Evolutionary conservation across 176 grass and related monocot species (phyloP).

Genomic region (Lolium multiflorum): DNA sequence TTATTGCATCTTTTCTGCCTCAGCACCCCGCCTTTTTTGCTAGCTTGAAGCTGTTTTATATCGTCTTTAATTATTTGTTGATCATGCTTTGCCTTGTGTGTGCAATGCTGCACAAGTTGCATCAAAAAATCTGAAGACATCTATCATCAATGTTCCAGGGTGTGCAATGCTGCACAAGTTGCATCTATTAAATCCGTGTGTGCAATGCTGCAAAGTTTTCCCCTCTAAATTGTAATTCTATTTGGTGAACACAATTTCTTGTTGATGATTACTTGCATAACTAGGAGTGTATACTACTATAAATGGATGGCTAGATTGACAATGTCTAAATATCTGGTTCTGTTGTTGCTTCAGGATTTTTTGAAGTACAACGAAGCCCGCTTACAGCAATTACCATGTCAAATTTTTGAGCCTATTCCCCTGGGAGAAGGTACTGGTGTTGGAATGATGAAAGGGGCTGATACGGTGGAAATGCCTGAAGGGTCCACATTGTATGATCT

Average conservation of each 20-base stretch:
- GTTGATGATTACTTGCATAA: not conserved
- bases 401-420: constrained; percentile 84
- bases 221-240: not conserved
- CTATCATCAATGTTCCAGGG: constrained; percentile 4
- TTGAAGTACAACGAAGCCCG: constrained; percentile 83
- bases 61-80: not conserved
- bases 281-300: constrained; percentile 5
- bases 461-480: constrained; percentile 95
- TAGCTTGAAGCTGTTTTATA: not conserved
- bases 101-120: not conserved
- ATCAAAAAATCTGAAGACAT: not conserved
- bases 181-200: not conserved
- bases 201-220: not conserved
- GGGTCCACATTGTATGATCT: constrained; percentile 92
- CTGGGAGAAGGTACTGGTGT: constrained; percentile 94
- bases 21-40: not conserved
- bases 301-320: not conserved
- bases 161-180: not conserved
- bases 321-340: constrained; percentile 24
- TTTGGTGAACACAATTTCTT: constrained; percentile 15
- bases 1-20: constrained; percentile 17
- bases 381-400: constrained; percentile 79
- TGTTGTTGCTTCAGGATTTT: constrained; percentile 69
- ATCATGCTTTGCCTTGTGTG: not conserved
- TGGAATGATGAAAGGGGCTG: constrained; percentile 83